Base-by-base conservation (phyloP, 2,329 filamentous ascomycete genomes). In the Trichoderma oligosporum region DNA sequence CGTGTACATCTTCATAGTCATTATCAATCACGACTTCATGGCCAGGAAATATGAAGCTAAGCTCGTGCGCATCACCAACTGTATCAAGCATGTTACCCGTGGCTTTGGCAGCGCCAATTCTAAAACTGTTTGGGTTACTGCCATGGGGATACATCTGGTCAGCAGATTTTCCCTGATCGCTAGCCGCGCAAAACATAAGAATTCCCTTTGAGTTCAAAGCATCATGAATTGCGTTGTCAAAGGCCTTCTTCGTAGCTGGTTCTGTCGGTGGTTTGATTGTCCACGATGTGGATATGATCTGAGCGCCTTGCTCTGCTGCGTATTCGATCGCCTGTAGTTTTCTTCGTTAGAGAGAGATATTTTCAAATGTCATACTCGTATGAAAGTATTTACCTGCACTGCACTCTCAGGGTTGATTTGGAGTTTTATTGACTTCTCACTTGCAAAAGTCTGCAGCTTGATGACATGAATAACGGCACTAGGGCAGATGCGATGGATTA, bases 261-360 rank as follows among this genome's bases (percentile, higher is more conserved):
- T 54, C 39, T 12, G 12, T 22, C 0, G 51, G 51, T 7, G 51
- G 39, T 29, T 44, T 54, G 27, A 45, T 54, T 11, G 38, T 54
- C 51, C 51, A 54, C 7, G 39, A 45, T 18, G 33, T 44, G 14
- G 25, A 54, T 35, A 54, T 54, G 14, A 44, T 54, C 8, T 54
- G 51, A 12, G 38, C 51, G 6, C 29, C n/a, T 24, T 44, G 51
- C 14, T 54, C 39, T 16, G 38, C 9, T 18, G 38, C 51, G 11
- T 45, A 54, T 7, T 45, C 27, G n/a, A 54, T 45, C 9, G 27
- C 51, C 51, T 54, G 16, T 24, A 1, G 1, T 11, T 35, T 3
- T 7, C 20, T 18, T 35, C n/a, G n/a, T n/a, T n/a, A n/a, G n/a
- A 25, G 39, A 20, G 4, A 27, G 6, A 45, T 20, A 9, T n/a